phyloP scores from a whole-genome alignment of 176 grass and related monocot species.

The Zea luxurians region DNA sequence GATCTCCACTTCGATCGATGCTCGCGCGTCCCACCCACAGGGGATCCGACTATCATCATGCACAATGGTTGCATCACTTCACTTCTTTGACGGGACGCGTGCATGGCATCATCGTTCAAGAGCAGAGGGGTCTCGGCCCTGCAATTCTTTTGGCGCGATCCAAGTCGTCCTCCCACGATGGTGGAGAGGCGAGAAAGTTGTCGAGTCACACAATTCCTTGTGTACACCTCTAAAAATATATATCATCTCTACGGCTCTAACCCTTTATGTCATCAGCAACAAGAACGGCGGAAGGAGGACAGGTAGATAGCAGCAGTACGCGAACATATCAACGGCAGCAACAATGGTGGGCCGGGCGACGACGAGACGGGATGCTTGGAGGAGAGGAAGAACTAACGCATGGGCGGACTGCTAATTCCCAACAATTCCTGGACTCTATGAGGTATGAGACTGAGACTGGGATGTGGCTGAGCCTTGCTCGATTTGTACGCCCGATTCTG shows the following conservation, averaged over 20 bases:
- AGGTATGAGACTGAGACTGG: background rate
- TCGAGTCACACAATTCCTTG: constrained; percentile 34
- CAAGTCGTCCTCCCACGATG: background rate
- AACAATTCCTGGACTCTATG: constrained; percentile 53
- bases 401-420: constrained; percentile 39
- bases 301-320: constrained; percentile 44
- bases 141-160: constrained; percentile 22
- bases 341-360: background rate
- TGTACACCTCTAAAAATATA: constrained; percentile 42
- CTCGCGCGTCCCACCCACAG: background rate
- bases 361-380: background rate
- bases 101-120: constrained; percentile 17
- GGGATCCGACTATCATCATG: constrained; percentile 19
- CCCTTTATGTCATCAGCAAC: constrained; percentile 45
- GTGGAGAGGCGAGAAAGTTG: background rate
- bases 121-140: constrained; percentile 27
- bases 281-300: constrained; percentile 31
- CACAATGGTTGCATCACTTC: constrained; percentile 43
- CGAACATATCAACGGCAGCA: constrained; percentile 28
- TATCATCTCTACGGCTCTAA: constrained; percentile 41
- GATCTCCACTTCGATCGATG: background rate
- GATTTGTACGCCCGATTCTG: constrained; percentile 55
- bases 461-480: constrained; percentile 38
- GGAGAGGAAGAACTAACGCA: background rate
- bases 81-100: constrained; percentile 14